Base-by-base conservation (phyloP, 805 yeast genomes). In the Candida vaughaniae region DNA sequence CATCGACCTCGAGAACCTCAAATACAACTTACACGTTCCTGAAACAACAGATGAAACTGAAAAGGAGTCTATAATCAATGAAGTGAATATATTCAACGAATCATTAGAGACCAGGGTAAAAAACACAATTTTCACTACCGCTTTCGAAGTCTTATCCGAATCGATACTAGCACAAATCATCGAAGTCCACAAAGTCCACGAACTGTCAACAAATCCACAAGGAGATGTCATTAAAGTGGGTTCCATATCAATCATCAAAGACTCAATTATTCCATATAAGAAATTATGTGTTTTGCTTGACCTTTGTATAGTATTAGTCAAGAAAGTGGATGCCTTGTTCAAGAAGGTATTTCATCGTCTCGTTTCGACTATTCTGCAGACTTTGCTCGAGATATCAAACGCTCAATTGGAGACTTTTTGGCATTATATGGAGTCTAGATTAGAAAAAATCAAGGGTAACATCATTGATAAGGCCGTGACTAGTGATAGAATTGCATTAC, bases 381-480 rank as follows among this genome's bases (percentile, higher is more conserved):
- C 49, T 16, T 43, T 61, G 17, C 48, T 52, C 22, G 46, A 49
- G 17, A 35, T 53, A 3, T 49, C 62, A 6, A 46, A 58, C 1
- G 30, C 16, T 3, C 34, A 33, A 29, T 33, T 45, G 15, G 41
- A 27, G 29, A 30, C 27, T 6, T 67, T 69, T 43, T 69, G 73
- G 73, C 32, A 43, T 28, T 67, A 57, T 38, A 35, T 69, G 38
- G 74, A 68, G 38, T 35, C 66, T 6, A 49, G 73, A 27, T 42
- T 46, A n/a, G 25, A 27, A 5, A 14, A 48, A n/a, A 49, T 67
- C 6, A 30, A 43, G 18, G 31, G 41, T 4, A 44, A 50, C 8
- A 47, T 66, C 3, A 66, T 64, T 42, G 54, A 55, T 38, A 47
- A 55, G 16, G 43, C 47, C 8, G 37, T 47, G 5, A 58, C 61